Conservation (phyloP, 2,329 filamentous ascomycete species). For the Fusarium sp. region DNA sequence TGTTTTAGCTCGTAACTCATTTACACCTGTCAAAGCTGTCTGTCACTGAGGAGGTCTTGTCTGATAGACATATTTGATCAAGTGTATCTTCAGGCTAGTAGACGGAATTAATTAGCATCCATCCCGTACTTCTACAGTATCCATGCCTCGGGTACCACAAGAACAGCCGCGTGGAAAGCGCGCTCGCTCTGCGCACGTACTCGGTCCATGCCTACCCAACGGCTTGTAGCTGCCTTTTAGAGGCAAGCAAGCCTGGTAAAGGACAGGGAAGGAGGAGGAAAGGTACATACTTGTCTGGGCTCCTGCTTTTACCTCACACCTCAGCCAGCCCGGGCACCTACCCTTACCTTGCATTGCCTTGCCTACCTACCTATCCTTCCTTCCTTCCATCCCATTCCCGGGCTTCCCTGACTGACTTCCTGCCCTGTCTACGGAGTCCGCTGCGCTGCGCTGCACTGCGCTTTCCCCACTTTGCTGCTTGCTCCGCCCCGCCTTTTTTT, state of each 20-base stretch:
- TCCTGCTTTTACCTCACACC: not conserved
- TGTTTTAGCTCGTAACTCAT: constrained; percentile 18
- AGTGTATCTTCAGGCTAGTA: no score
- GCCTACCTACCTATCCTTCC: not conserved
- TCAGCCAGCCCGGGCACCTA: not conserved
- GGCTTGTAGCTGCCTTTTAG: constrained; percentile 36
- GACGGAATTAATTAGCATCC: not conserved
- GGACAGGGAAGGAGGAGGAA: constrained; percentile 23
- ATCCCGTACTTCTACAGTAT: not conserved
- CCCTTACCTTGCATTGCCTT: not conserved
- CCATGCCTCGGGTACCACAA: constrained; percentile 1
- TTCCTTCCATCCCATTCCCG: not conserved
- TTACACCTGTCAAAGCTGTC: constrained; percentile 27
- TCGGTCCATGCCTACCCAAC: constrained; percentile 17
- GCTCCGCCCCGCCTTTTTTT: constrained; percentile 46
- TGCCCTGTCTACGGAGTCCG: not conserved
- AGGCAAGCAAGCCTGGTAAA: constrained; percentile 28
- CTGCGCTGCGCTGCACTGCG: not conserved
- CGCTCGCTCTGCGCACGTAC: constrained; percentile 27
- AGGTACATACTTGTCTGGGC: constrained; percentile 10
- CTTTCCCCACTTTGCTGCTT: constrained; percentile 25
- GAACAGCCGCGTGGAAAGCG: constrained; percentile 33
- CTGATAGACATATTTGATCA: no score
- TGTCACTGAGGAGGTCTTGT: not conserved
- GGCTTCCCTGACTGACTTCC: not conserved